Percentiles rank a stretch among this genome's conserved stretches.
Evolutionary conservation across 176 grass and related monocot species (phyloP).

Genomic region (Hordeum marinum): DNA sequence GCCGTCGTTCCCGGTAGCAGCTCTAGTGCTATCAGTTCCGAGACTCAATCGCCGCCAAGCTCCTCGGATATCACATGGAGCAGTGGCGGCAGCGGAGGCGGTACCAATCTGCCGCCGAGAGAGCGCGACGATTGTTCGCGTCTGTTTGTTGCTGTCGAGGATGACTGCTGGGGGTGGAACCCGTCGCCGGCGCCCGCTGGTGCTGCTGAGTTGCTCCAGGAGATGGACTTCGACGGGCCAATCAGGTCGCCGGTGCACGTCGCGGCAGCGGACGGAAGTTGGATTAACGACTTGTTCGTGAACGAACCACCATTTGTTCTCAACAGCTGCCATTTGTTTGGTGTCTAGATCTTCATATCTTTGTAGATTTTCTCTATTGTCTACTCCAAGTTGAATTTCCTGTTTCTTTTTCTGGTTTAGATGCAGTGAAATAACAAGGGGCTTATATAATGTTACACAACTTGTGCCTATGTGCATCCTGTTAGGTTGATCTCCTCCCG

Average conservation of each 20-base stretch:
- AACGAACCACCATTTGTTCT: not conserved
- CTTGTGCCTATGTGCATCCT: not conserved
- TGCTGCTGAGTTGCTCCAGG: not conserved
- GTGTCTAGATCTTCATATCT: not conserved
- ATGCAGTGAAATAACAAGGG: not conserved
- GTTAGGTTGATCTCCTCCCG: too few relatives aligned
- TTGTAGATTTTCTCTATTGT: not conserved
- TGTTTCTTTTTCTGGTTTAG: not conserved
- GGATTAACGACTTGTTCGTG: not conserved
- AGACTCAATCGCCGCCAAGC: not conserved
- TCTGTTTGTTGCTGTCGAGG: not conserved
- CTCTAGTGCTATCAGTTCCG: not conserved
- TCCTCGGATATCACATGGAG: conserved; percentile 27
- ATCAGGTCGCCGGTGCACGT: conserved; percentile 43
- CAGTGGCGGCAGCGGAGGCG: not conserved
- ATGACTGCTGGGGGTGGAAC: not conserved
- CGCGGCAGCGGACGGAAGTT: not conserved
- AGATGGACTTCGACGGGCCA: conserved; percentile 22
- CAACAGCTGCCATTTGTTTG: not conserved
- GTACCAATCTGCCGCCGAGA: not conserved
- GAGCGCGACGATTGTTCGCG: not conserved
- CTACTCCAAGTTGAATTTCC: not conserved
- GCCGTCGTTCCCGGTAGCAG: not conserved
- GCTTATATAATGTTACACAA: not conserved
- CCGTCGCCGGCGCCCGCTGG: not conserved